Percentiles rank a stretch among this genome's conserved stretches.
These are phyloP conservation scores for Aspergillus kassunensis DNA, from an alignment of 495 filamentous ascomycete species.

Conservation along the genomic window DNA sequence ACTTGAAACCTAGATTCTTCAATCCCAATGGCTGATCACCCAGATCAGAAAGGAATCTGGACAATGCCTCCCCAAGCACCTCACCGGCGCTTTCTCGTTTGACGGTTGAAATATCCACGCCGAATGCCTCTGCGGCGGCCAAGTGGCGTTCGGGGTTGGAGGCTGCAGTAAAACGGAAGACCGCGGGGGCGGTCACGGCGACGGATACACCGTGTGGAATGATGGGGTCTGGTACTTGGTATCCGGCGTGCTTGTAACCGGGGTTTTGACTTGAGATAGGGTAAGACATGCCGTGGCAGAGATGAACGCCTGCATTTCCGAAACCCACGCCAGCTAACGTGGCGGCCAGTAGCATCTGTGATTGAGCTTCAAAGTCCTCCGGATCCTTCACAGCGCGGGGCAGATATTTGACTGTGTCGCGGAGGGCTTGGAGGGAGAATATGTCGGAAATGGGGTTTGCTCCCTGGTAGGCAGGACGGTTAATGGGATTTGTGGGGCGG, in stretches of 20 bases:
- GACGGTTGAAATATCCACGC: slow-evolving; percentile 79
- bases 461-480: slow-evolving; percentile 91
- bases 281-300: slow-evolving; percentile 97
- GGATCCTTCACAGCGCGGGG: slow-evolving; percentile 81
- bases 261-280: slow-evolving; percentile 93
- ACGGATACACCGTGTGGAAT: slow-evolving; percentile 96
- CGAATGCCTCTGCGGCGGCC: slow-evolving; percentile 83
- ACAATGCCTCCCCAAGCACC: slow-evolving; percentile 75
- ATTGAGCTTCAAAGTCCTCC: slow-evolving; percentile 86
- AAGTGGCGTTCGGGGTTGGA: slow-evolving; percentile 91
- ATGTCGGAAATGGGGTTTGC: slow-evolving; percentile 97
- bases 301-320: slow-evolving; percentile 94
- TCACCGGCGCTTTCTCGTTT: slow-evolving; percentile 85
- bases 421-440: slow-evolving; percentile 81
- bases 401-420: slow-evolving; percentile 81
- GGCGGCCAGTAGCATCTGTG: slow-evolving; percentile 89
- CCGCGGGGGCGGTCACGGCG: slow-evolving; percentile 88
- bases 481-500: slow-evolving; percentile 81
- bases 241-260: slow-evolving; percentile 81
- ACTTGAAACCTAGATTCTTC: slow-evolving; percentile 74
- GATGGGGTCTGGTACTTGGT: slow-evolving; percentile 66
- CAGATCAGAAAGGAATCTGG: slow-evolving; percentile 71
- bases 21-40: slow-evolving; percentile 89
- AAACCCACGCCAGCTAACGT: slow-evolving; percentile 95
- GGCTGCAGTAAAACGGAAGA: slow-evolving; percentile 87